Evolutionary conservation across 148 eudicot genomes (phyloP), one percentile per base, ranked within the genome.

Genomic region (Persicaria tinctoria): DNA sequence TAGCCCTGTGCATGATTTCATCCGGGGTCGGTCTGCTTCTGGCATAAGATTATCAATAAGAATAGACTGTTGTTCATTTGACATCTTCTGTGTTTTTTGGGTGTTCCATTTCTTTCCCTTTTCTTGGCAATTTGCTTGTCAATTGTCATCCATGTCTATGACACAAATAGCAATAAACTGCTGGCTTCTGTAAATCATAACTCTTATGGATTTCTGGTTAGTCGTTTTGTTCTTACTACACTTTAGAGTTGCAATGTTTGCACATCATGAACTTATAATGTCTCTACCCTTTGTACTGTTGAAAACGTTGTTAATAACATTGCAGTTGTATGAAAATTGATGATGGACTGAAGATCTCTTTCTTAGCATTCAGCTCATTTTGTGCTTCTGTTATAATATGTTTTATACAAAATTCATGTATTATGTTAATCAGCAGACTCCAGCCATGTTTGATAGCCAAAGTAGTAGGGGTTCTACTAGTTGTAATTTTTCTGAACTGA

Each of bases 1-100:
- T 91, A 12, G 53, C 81, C 77, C 62, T 88, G 70, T 84, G 86
- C 81, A 68, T 91, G 8, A 80, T 89, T 70, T 91, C 91, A 0
- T 82, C 80, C 18, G 95, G 90, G 44, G 70, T 93, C 77, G 76
- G 77, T 45, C 80, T 91, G 78, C 82, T 91, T 20, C 75, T 20
- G 8, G 72, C 83, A 8, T 86, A 74, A 23, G 47, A 66, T 66
- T 9, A 66, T 66, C 70, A 66, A 41, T 5, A 32, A 41, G 8
- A 64, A 41, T 46, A 38, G n/a, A 38, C n/a, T 63, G 46, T 63
- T 60, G 11, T 60, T 9, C 14, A 6, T 23, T 10, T 63, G 46
- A 60, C 66, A 50, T 50, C 53, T 50, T 50, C 41, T 32, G 41
- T 32, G 41, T 0, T 10, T 63, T 27, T 2, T 64, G 32, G 17